Evolutionary conservation across 2,329 filamentous ascomycete genomes (phyloP).

Genomic region (Beauveria varroae): DNA sequence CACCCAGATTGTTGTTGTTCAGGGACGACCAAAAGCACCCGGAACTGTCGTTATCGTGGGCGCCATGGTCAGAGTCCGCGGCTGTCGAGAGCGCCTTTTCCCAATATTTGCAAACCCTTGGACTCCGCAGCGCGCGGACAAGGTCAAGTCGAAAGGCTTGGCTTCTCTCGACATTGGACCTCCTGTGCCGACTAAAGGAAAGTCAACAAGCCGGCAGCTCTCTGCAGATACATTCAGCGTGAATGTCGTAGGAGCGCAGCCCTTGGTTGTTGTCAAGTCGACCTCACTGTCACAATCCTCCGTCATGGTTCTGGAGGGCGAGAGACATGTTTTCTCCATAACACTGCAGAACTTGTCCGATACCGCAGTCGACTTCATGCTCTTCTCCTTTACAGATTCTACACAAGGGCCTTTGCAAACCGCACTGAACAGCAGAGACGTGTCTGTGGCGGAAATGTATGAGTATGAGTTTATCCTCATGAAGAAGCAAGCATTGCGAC

Average conservation of each 20-base stretch:
- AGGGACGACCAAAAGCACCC: slow-evolving; percentile 56
- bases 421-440: slow-evolving; percentile 67
- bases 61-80: slow-evolving; percentile 69
- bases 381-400: slow-evolving; percentile 86
- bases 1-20: slow-evolving; percentile 68
- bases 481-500: slow-evolving; percentile 61
- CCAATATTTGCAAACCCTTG: slow-evolving; percentile 74
- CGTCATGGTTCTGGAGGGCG: slow-evolving; percentile 89
- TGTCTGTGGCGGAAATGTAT: slow-evolving; percentile 71
- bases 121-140: slow-evolving; percentile 60
- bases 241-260: slow-evolving; percentile 73
- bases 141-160: slow-evolving; percentile 70
- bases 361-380: slow-evolving; percentile 72
- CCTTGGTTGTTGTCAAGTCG: slow-evolving; percentile 65
- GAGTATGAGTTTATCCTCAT: slow-evolving; percentile 77
- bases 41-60: slow-evolving; percentile 70
- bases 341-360: slow-evolving; percentile 72
- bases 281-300: slow-evolving; percentile 76
- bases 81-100: slow-evolving; percentile 76
- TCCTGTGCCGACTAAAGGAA: slow-evolving; percentile 27
- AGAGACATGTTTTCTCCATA: slow-evolving; percentile 68
- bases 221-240: slow-evolving; percentile 50
- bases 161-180: slow-evolving; percentile 41
- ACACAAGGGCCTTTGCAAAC: slow-evolving; percentile 70
- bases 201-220: slow-evolving; percentile 31